Evolutionary conservation across 2,329 filamentous ascomycete species (phyloP).

Genomic region (Sporothrix protearum): DNA sequence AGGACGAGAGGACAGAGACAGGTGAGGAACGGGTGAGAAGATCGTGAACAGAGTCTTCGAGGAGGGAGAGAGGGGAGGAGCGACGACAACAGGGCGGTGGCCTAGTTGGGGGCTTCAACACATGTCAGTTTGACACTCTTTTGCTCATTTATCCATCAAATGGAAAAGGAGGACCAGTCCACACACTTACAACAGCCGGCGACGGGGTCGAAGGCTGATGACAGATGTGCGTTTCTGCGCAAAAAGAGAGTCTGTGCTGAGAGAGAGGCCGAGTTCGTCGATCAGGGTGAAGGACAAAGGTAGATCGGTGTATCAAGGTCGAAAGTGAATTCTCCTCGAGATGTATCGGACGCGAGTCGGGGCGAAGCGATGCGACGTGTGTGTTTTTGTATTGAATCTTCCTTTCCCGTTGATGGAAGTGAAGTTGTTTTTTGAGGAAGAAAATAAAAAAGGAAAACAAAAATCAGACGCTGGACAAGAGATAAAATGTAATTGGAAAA

Average conservation of each 20-base stretch:
- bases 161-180: conserved; percentile 21
- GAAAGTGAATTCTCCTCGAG: conserved; percentile 24
- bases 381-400: no score
- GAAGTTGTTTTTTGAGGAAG: neutral
- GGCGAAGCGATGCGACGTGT: conserved; percentile 23
- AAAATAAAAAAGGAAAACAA: neutral
- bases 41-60: neutral
- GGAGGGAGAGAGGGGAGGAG: conserved; percentile 9
- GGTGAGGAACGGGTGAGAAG: neutral
- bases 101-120: conserved; percentile 26
- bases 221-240: conserved; percentile 25
- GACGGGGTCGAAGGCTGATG: conserved; percentile 29
- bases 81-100: conserved; percentile 22
- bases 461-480: conserved; percentile 18
- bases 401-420: no score
- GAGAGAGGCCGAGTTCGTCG: conserved; percentile 20
- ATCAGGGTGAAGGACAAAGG: conserved; percentile 18
- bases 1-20: neutral
- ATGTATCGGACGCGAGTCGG: conserved; percentile 18
- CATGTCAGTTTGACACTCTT: conserved; percentile 28
- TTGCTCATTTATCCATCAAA: conserved; percentile 28
- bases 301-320: conserved; percentile 8
- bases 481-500: neutral
- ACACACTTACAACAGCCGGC: conserved; percentile 31
- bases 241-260: neutral